These are phyloP conservation scores for Sungouiella thailandica DNA, from an alignment of 805 yeast genomes.

Conservation along the genomic window DNA sequence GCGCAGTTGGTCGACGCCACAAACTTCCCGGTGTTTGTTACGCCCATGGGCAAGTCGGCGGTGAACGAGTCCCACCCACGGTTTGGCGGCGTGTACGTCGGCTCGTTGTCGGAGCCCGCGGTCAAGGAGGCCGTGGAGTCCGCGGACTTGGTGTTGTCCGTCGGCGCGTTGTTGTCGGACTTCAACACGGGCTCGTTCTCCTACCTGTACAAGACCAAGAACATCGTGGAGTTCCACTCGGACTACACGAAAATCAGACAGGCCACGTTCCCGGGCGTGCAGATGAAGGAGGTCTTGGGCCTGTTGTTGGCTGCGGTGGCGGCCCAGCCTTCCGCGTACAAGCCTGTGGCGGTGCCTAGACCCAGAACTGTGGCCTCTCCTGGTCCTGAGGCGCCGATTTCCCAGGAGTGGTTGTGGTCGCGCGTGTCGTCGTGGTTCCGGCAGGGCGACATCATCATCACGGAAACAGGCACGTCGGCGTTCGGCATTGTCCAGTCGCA, in stretches of 20 bases:
- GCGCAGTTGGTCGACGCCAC: constrained; percentile 57
- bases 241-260: constrained; percentile 65
- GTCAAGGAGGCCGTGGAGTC: constrained; percentile 68
- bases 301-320: constrained; percentile 30
- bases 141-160: constrained; percentile 69
- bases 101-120: constrained; percentile 69
- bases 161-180: constrained; percentile 82
- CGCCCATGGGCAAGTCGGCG: constrained; percentile 87
- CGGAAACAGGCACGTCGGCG: constrained; percentile 26
- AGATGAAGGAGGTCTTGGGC: constrained; percentile 50
- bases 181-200: constrained; percentile 89
- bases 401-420: constrained; percentile 24
- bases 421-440: constrained; percentile 21
- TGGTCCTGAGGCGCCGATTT: constrained; percentile 20
- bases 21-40: constrained; percentile 75
- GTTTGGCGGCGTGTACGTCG: constrained; percentile 83
- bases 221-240: constrained; percentile 75
- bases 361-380: constrained; percentile 44
- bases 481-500: constrained; percentile 23
- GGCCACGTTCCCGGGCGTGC: constrained; percentile 68
- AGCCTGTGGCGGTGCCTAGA: constrained; percentile 53
- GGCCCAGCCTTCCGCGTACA: constrained; percentile 37
- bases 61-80: constrained; percentile 55
- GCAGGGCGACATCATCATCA: constrained; percentile 24
- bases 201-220: constrained; percentile 67